Evolutionary conservation across 2,329 filamentous ascomycete species (phyloP), one percentile per base, ranked within the genome.

Genomic region (Ceratocystis papillata): DNA sequence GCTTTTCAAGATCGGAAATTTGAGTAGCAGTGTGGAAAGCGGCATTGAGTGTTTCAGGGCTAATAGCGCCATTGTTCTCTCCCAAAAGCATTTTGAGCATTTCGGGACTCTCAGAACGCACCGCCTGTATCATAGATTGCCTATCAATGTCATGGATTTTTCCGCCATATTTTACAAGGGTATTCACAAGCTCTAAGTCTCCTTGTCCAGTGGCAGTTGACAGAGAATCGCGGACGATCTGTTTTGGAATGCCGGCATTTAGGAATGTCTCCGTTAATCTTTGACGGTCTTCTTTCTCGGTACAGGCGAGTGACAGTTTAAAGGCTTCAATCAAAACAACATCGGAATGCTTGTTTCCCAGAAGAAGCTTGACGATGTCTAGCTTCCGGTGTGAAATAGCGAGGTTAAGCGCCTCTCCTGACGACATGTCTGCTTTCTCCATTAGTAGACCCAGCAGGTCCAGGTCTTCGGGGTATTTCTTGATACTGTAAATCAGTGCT

Each of bases 21-120:
- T 81, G 78, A 0, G 79, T 82, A 0, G 82, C 81, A 1, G 81
- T 81, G 68, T 83, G 79, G 57, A 85, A 84, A 0, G 79, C 81
- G 48, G 77, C 76, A 37, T 79, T 76, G 2, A 84, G 71, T 0
- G 78, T 81, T 5, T 72, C 71, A 2, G 63, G 25, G 61, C 76
- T 76, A 10, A 75, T 75, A 0, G 77, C 71, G 3, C 76, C 71
- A 0, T 70, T 72, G 28, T 76, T 75, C 1, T 77, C 76, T 28
- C 73, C 76, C 0, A 85, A 72, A 0, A 85, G 73, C 72, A 84
- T 78, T 46, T 75, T 72, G 2, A 85, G 71, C 4, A 84, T 78
- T 3, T 79, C 78, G 0, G 77, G 72, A 0, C 79, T 77, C 0
- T 82, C 82, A 0, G 78, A 77, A 1, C 79, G 76, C 41, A 80